Percentiles rank a stretch among this genome's conserved stretches.
Evolutionary conservation across 2,329 filamentous ascomycete species (phyloP).

Genomic region (Monilinia aucupariae): DNA sequence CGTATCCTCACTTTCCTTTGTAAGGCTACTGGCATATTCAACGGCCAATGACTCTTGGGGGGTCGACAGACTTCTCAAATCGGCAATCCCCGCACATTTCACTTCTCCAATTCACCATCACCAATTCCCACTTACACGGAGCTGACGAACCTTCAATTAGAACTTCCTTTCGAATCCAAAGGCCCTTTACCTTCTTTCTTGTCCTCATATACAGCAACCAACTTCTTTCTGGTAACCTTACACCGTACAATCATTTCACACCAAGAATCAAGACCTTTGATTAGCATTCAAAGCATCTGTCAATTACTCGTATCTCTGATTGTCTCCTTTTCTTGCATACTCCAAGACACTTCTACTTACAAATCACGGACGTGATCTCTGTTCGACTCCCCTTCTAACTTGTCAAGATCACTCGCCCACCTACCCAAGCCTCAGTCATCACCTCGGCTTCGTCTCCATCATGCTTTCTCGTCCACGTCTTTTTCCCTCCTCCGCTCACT

Average conservation of each 20-base stretch:
- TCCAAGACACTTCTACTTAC: too few species aligned
- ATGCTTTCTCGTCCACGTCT: slow-evolving; percentile 1
- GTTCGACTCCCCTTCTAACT: neutral
- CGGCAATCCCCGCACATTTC: neutral
- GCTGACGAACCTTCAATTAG: too few species aligned
- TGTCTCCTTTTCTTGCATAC: too few species aligned
- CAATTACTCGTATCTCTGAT: neutral
- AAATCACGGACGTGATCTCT: neutral
- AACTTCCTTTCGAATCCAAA: neutral
- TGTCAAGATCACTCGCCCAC: too few species aligned
- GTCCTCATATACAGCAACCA: too few species aligned
- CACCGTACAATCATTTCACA: too few species aligned
- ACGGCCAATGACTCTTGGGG: neutral
- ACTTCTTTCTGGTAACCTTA: too few species aligned
- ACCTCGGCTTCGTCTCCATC: neutral
- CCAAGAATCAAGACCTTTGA: neutral
- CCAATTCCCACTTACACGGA: neutral
- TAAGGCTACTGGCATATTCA: too few species aligned
- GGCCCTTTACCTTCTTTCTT: too few species aligned
- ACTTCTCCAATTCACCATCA: neutral
- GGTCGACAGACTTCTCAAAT: neutral
- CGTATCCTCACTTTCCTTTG: too few species aligned
- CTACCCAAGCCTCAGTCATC: too few species aligned
- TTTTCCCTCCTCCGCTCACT: neutral
- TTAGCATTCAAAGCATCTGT: neutral